Conservation (phyloP, 208 protist genomes). For the Zelonia costaricensis region DNA sequence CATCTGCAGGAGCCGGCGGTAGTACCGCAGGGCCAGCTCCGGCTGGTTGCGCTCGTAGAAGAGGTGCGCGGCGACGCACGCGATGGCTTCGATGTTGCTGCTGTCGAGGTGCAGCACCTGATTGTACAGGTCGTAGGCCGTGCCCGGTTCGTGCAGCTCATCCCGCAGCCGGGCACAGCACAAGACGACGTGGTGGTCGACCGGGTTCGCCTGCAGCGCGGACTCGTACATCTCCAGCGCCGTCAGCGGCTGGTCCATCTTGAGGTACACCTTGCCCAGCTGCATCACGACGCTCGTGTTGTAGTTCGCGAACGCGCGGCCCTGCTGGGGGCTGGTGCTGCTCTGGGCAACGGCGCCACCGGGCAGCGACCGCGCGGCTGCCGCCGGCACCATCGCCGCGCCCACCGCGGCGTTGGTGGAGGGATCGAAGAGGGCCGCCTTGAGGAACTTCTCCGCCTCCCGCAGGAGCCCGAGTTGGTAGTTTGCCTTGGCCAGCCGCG, state of each 20-base stretch:
- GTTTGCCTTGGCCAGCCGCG: conserved; percentile 92
- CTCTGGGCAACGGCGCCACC: neutral
- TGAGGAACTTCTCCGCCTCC: conserved; percentile 94
- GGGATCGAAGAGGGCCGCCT: conserved; percentile 66
- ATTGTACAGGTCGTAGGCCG: conserved; percentile 80
- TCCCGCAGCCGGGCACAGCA: conserved; percentile 91
- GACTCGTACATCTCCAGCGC: conserved; percentile 90
- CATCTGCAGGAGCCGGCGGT: conserved; percentile 95
- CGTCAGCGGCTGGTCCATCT: conserved; percentile 93
- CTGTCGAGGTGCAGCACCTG: conserved; percentile 86
- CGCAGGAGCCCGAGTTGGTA: conserved; percentile 95
- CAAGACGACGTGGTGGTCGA: conserved; percentile 90
- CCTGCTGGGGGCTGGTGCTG: conserved; percentile 3
- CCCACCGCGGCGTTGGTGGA: neutral
- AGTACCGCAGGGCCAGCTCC: conserved; percentile 94
- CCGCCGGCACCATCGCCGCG: neutral
- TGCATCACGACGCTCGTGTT: conserved; percentile 89
- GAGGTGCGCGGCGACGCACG: conserved; percentile 92
- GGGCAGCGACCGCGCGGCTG: neutral
- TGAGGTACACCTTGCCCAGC: conserved; percentile 93
- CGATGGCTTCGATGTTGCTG: conserved; percentile 94
- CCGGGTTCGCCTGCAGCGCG: conserved; percentile 75
- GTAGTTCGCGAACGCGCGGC: conserved; percentile 51
- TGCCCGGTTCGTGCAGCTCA: conserved; percentile 82
- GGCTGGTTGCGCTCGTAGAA: conserved; percentile 95